Base-by-base conservation (phyloP, 2,329 filamentous ascomycete genomes). In the Graphilbum ipis-grandicollis region DNA sequence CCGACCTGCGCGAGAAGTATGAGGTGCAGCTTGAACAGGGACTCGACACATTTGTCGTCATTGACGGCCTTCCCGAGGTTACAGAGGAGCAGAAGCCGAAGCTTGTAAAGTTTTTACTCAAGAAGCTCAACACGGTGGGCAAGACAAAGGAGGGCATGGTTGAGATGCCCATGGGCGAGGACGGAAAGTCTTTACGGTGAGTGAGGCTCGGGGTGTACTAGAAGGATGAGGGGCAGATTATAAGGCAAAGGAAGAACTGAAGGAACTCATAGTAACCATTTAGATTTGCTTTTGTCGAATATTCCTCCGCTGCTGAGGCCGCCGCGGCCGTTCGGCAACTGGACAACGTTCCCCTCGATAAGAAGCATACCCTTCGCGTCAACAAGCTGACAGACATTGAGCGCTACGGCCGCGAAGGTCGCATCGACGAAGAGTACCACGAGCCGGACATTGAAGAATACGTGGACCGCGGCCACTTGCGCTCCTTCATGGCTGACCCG, bases 351-450 rank as follows among this genome's bases (percentile, higher is more conserved):
- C 73, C 88, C 32, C 79, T 98, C 51, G 90, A 98, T 65, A 96
- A 92, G 72, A 94, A 79, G 64, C 86, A 98, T 68, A 93, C 74
- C 36, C 74, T 98, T 49, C 72, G 79, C 45, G 86, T 98, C 50
- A 98, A 98, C 75, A 98, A 98, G 63, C 71, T 98, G 50, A 94
- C 86, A 50, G 90, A 98, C 55, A 86, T 98, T 52, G 90, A 98
- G 56, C 80, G 90, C 47, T 98, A 83, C 57, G 90, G 90, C 44
- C 75, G 85, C 44, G 90, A 96, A 63, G 90, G 90, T 48, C 77
- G 85, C 47, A 72, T 98, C 50, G 81, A 93, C 47, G 90, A 98
- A 52, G 77, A 86, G 48, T 98, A 94, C 62, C 71, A 73, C 41
- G 65, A 79, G 35, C 90, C 90, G 37, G 63, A 78, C 48, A 79